Evolutionary conservation across 1,139 yeast species (phyloP), one percentile per base, ranked within the genome.

Genomic region (Suhomyces choctaworum): DNA sequence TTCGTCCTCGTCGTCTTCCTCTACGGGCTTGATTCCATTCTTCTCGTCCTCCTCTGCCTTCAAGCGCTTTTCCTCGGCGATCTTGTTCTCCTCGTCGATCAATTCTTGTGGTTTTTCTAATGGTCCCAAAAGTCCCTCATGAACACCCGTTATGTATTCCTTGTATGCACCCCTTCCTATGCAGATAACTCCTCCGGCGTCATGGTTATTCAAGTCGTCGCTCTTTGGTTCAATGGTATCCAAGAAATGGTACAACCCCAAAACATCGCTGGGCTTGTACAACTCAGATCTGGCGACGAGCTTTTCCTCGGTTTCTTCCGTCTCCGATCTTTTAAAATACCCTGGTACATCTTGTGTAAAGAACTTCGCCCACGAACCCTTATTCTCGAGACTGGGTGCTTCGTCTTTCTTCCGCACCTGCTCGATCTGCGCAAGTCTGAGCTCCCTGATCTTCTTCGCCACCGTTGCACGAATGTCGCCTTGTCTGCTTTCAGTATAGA

Each of bases 111-210:
- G 94, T 38, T 73, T 73, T 19, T 82, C 89, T 41, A 90, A 65
- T 2, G 97, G 97, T 0, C 98, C 98, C 33, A 94, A 64, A 55
- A 94, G 72, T 7, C 98, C 99, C 62, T 94, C 98, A 52, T 92
- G 97, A 7, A 94, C 59, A 6, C 98, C 99, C 34, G 78, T 75
- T 38, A 94, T 60, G 55, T 87, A 94, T 65, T 94, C 99, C 58
- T 90, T 92, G 60, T 78, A 92, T 0, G 97, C 92, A 39, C 98
- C 98, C 56, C 99, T 74, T 3, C 99, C 99, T 21, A 94, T 66
- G 58, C 97, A 87, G 16, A 94, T 75, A 10, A 89, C 82, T 32
- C 98, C 98, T 14, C 97, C 97, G 7, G 82, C 76, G 19, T 67
- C 58, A 7, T 58, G 52, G 6, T 71, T 71, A 36, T 42, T 69